Evolutionary conservation across 495 filamentous ascomycete genomes (phyloP), one percentile per base, ranked within the genome.

Genomic region (Amorphotheca resinae): DNA sequence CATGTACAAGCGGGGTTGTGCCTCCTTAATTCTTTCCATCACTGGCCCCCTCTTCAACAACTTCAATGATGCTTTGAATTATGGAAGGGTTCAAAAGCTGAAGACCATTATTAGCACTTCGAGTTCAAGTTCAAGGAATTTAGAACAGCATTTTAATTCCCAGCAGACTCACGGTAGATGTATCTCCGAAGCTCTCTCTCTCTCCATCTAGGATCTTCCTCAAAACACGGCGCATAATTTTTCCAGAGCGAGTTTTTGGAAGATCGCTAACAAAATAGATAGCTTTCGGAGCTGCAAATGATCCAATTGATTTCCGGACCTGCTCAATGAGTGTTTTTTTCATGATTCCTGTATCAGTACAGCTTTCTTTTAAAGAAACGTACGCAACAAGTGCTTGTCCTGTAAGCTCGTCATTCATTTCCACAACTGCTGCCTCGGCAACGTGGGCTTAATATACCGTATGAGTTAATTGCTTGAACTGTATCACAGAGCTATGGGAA

Each of bases 351-450:
- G 64, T 79, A 44, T 74, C 62, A 57, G 87, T 82, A 58, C 76
- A 79, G 46, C 79, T 82, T 42, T 91, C 85, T 65, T 95, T 96
- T 59, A 96, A 73, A 18, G 87, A 64, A 31, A 96, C 91, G 46
- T 96, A 98, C 25, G 91, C 91, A 56, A 94, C 95, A 61, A 96
- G 87, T 4, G 93, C 84, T 67, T 96, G 93, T 38, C 91, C 91
- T 9, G 87, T 95, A 23, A 96, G 70, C 60, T 96, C 91, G 50
- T 98, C 91, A 35, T 75, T 62, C 47, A 96, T 77, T 59, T 91
- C 91, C 39, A 98, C 91, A 14, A 96, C 91, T 26, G 93, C 93
- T 12, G 93, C 84, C 68, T 98, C 91, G 42, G 85, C 88, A 40
- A 96, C 84, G 50, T 77, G 65, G 48, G 32, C 32, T 33, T 4